Conservation (phyloP, 2,329 filamentous ascomycete species). For the Cercospora nicotianae region DNA sequence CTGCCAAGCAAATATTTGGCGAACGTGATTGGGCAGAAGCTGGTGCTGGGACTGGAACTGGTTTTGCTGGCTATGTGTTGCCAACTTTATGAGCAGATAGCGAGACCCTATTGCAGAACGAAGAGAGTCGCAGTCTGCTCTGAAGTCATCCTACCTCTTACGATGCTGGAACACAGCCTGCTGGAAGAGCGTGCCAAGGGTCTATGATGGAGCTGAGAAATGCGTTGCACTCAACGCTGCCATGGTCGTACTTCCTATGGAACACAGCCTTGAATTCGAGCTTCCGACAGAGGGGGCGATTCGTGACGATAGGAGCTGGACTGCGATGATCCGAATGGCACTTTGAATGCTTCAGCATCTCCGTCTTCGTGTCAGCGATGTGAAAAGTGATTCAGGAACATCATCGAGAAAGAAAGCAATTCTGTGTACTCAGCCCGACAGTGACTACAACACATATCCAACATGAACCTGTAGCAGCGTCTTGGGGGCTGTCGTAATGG, state of each 20-base stretch:
- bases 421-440: no score
- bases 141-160: not conserved
- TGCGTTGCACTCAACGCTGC: not conserved
- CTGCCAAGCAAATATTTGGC: not conserved
- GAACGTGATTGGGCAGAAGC: not conserved
- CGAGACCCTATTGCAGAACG: not conserved
- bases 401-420: no score
- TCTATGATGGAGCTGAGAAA: not conserved
- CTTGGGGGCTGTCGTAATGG: not conserved
- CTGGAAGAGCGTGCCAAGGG: not conserved
- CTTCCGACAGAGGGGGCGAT: no score
- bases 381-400: no score
- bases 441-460: not conserved
- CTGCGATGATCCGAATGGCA: not conserved
- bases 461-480: not conserved
- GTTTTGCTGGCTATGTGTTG: not conserved
- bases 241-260: not conserved
- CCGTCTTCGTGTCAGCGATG: not conserved
- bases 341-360: not conserved
- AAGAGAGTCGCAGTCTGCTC: not conserved
- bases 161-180: not conserved
- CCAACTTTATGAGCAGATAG: not conserved
- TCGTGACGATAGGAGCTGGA: not conserved
- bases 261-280: not conserved
- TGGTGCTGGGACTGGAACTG: not conserved